A percentile compares a stretch with the other conserved stretches of the same genome.
These are phyloP conservation scores for Aspergillus chevalieri DNA, from an alignment of 2,329 filamentous ascomycete species.

Conservation along the genomic window DNA sequence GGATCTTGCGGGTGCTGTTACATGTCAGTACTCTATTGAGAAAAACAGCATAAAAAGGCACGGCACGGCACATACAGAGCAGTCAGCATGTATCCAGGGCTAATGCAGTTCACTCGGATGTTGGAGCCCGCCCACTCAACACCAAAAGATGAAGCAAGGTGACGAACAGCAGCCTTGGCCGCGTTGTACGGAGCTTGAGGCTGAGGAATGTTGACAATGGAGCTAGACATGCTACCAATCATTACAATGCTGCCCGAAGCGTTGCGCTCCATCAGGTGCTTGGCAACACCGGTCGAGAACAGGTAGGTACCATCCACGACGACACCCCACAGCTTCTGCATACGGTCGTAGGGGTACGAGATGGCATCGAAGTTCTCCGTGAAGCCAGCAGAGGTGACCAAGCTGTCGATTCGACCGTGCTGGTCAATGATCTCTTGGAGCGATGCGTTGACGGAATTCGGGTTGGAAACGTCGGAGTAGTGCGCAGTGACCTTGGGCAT, in stretches of 20 bases:
- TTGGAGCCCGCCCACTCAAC: slow-evolving; percentile 87
- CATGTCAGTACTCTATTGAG: not conserved
- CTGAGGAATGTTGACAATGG: slow-evolving; percentile 92
- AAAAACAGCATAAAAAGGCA: not conserved
- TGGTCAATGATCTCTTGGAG: slow-evolving; percentile 62
- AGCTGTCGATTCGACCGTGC: slow-evolving; percentile 80
- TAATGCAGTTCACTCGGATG: slow-evolving; percentile 93
- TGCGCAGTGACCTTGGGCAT: slow-evolving; percentile 82
- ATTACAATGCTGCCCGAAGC: slow-evolving; percentile 80
- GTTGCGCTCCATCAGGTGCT: slow-evolving; percentile 80
- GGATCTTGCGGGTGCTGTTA: slow-evolving; percentile 78
- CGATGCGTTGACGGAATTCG: slow-evolving; percentile 68
- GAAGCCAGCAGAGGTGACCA: slow-evolving; percentile 95
- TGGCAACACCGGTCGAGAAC: slow-evolving; percentile 76
- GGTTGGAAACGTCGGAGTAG: slow-evolving; percentile 78
- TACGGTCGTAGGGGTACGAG: slow-evolving; percentile 81
- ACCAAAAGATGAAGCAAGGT: slow-evolving; percentile 78
- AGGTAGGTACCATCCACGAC: slow-evolving; percentile 92
- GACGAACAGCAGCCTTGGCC: slow-evolving; percentile 84
- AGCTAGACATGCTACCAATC: slow-evolving; percentile 90
- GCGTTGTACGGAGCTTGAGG: slow-evolving; percentile 91
- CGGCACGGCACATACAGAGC: slow-evolving; percentile 60
- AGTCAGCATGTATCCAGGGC: slow-evolving; percentile 93
- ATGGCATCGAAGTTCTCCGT: slow-evolving; percentile 93
- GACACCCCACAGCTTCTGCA: slow-evolving; percentile 89